phyloP scores from a whole-genome alignment of 208 protist genomes.

The Willaertia magna region DNA sequence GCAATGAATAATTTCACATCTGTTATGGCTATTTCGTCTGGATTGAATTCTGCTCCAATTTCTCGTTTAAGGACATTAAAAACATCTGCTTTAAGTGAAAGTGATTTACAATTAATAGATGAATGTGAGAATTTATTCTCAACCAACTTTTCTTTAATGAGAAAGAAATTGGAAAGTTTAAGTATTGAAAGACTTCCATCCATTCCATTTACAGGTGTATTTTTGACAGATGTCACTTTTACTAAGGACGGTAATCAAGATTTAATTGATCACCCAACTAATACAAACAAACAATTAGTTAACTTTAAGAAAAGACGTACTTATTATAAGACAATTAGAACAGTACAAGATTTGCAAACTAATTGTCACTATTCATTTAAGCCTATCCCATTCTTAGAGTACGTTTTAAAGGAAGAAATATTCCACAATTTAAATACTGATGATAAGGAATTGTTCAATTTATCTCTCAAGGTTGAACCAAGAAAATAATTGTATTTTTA shows the following conservation, averaged over 20 bases:
- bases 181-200: constrained; percentile 7
- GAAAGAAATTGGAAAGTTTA: neutral
- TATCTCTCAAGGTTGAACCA: neutral
- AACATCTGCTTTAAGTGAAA: neutral
- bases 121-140: neutral
- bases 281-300: neutral
- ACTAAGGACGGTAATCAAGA: constrained; percentile 15
- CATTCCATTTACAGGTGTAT: constrained; percentile 27
- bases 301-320: neutral
- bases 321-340: neutral
- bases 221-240: constrained; percentile 25
- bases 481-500: neutral
- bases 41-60: constrained; percentile 4
- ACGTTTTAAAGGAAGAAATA: neutral
- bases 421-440: neutral
- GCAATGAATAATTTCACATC: constrained; percentile 22
- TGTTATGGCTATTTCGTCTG: constrained; percentile 20
- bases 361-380: neutral
- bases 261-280: neutral
- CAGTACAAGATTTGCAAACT: neutral
- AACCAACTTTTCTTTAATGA: neutral
- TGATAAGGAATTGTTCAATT: neutral
- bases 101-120: constrained; percentile 17
- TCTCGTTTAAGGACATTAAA: constrained; percentile 17
- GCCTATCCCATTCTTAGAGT: neutral